Evolutionary conservation across 164 flowering plant genomes (phyloP), one percentile per base, ranked within the genome.

Genomic region (Sextonia rubra): DNA sequence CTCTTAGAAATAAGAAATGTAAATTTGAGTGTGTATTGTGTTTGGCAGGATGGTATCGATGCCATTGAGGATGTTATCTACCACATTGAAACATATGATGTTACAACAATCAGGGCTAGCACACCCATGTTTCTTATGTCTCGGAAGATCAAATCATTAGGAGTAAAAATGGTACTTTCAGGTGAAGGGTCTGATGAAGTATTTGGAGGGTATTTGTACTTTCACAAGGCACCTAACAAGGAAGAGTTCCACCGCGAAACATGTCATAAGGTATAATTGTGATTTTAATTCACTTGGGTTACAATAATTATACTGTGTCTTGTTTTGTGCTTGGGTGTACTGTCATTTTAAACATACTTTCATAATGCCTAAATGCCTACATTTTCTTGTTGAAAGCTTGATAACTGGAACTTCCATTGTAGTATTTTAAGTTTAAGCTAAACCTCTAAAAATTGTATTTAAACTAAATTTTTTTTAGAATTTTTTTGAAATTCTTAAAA

Each of bases 71-170:
- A 94, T 79, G 98, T 94, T 63, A 92, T 94, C 72, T 92, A 92
- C 77, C 98, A 94, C 73, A 76, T 89, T 71, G 98, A 94, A 82
- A 92, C 98, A n/a, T 94, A 88, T 82, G 98, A 94, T 79, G 98
- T 94, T 81, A 94, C 98, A 25, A 94, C 97, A 12, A 77, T 94
- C 62, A 88, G 98, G 80, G 98, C 98, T 56, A 94, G 98, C 79
- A 94, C 98, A n/a, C 98, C 98, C 3, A 94, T 94, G 98, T 94
- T 94, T 86, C 88, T 94, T 8, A 90, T 94, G 97, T 92, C 97
- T 26, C 78, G 98, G 64, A 94, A 94, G 80, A 94, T 94, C n/a
- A 94, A 90, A 81, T 92, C 98, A 23, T 82, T 92, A 81, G 98
- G 98, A 23, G 98, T 94, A 32, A 94, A 91, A 71, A 94, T 94